phyloP scores from a whole-genome alignment of 257 asterid species.

The Lithospermum erythrorhizon region DNA sequence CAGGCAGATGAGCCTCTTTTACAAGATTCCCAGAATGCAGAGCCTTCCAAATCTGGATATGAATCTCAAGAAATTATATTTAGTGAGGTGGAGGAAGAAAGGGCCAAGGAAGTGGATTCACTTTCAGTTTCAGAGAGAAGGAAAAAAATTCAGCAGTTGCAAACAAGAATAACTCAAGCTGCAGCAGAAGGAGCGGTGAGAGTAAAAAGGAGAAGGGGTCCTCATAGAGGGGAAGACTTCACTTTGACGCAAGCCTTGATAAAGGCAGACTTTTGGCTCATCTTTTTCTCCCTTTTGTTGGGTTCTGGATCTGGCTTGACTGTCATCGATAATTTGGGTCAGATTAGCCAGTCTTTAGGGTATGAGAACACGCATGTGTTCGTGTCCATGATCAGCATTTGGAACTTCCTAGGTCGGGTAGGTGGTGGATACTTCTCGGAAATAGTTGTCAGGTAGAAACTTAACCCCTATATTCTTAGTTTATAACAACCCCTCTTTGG shows the following conservation, averaged over 20 bases:
- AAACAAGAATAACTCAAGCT: slow-evolving; percentile 34
- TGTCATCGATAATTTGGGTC: slow-evolving; percentile 45
- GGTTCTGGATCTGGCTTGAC: slow-evolving; percentile 53
- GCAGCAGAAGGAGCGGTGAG: slow-evolving; percentile 52
- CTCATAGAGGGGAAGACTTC: slow-evolving; percentile 47
- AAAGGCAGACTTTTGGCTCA: slow-evolving; percentile 45
- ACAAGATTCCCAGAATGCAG: slow-evolving; percentile 24
- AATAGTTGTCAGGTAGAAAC: slow-evolving; percentile 30
- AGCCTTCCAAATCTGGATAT: slow-evolving; percentile 16
- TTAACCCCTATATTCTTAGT: not conserved
- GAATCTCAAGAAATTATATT: slow-evolving; percentile 36
- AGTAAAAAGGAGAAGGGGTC: slow-evolving; percentile 38
- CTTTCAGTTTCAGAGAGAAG: slow-evolving; percentile 40
- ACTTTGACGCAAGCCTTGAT: slow-evolving; percentile 38
- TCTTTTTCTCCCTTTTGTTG: slow-evolving; percentile 38
- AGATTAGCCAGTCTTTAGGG: slow-evolving; percentile 47
- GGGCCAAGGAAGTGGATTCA: slow-evolving; percentile 34
- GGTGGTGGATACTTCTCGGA: slow-evolving; percentile 53
- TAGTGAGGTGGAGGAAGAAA: slow-evolving; percentile 52
- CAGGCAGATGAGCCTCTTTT: slow-evolving; percentile 34
- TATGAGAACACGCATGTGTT: slow-evolving; percentile 39
- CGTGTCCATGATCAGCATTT: slow-evolving; percentile 50
- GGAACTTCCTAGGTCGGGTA: slow-evolving; percentile 50
- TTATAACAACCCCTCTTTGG: not conserved
- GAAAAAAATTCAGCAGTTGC: slow-evolving; percentile 33